phyloP scores from a whole-genome alignment of 345 rosid species.

The Acer yangbiense region DNA sequence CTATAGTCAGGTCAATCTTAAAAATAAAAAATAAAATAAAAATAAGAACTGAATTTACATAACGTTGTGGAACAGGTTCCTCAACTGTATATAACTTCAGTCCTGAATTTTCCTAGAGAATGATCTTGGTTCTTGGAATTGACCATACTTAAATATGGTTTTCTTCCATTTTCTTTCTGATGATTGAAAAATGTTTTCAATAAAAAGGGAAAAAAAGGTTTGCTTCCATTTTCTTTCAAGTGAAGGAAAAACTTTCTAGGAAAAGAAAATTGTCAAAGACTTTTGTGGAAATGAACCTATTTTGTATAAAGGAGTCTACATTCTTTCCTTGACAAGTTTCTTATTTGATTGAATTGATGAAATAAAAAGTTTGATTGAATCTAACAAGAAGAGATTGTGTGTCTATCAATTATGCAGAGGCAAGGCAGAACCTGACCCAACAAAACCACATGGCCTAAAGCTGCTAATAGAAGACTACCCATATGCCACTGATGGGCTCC shows the following conservation, averaged over 20 bases:
- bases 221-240: not conserved
- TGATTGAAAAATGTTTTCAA: too few relatives aligned
- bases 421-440: constrained; percentile 83
- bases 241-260: not conserved
- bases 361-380: not conserved
- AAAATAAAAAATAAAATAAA: too few relatives aligned
- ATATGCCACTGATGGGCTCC: constrained; percentile 86
- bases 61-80: too few relatives aligned
- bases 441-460: constrained; percentile 87
- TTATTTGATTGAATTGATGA: constrained; percentile 21
- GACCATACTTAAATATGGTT: not conserved
- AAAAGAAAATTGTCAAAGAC: not conserved
- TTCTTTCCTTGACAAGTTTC: constrained; percentile 20
- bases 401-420: constrained; percentile 55
- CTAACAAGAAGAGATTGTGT: constrained; percentile 4
- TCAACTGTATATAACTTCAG: too few relatives aligned
- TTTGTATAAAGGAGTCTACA: not conserved
- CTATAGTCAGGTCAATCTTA: too few relatives aligned
- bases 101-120: too few relatives aligned
- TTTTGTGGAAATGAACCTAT: not conserved
- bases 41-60: too few relatives aligned
- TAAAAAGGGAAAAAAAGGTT: too few relatives aligned
- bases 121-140: too few relatives aligned
- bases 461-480: constrained; percentile 88
- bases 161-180: not conserved